Evolutionary conservation across 305 asterid species (phyloP), one percentile per base, ranked within the genome.

Genomic region (Rubia tinctorum): DNA sequence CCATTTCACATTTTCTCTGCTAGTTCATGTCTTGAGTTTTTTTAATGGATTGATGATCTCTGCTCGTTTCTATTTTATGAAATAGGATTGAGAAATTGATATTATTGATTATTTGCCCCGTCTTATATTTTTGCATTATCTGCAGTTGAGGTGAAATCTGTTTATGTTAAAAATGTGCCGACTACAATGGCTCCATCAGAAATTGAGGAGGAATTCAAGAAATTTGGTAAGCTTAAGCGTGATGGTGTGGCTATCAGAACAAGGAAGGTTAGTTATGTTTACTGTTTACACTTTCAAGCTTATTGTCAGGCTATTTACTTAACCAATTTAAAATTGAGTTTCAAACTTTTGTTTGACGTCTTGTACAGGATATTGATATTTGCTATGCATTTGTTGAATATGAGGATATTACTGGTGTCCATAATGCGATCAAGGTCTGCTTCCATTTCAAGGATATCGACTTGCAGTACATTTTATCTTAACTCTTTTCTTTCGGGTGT

Each of bases 231-330:
- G 80, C 86, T 95, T 76, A 85, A 65, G 82, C 93, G 87, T 68
- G 93, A 93, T 85, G 97, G 95, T 47, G 99, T 95, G 66, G 99
- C 99, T 76, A 95, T 95, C 68, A 91, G 99, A 84, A 91, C 99
- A 60, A 92, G 99, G 66, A 95, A 95, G 99, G 99, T 90, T 73
- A 56, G 86, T 66, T 83, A 17, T 63, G 74, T 76, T 78, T 53
- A 49, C 58, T 62, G 65, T 69, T 69, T 60, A 2, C 75, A 23
- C n/a, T 11, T 62, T 62, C 71, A 12, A 15, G 40, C 7, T 7
- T 25, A 20, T 20, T 58, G 62, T 66, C 58, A 15, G 18, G 12
- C 53, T 44, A 8, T 66, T 56, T 27, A 56, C 34, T 63, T 8
- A 13, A 20, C 6, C 65, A 20, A 58, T 40, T 55, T 66, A 66